A percentile compares a stretch with the other conserved stretches of the same genome.
Evolutionary conservation across 140 eudicot genomes (phyloP).

Genomic region (Senecio squalidus): DNA sequence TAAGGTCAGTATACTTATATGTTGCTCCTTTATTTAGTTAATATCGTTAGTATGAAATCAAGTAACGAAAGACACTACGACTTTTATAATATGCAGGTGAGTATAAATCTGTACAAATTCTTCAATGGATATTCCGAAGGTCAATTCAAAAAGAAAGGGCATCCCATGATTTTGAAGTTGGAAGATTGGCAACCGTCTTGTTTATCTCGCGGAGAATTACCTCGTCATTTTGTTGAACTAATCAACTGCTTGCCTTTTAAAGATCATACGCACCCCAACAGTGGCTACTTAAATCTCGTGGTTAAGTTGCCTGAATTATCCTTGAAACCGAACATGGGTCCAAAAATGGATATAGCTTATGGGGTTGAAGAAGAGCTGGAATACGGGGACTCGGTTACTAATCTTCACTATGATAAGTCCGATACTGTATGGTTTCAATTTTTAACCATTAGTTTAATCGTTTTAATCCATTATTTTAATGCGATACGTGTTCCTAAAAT

Average conservation of each 20-base stretch:
- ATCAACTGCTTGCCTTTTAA: constrained; percentile 49
- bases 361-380: too few species aligned
- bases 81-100: constrained; percentile 33
- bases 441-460: background rate
- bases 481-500: background rate
- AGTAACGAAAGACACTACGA: background rate
- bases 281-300: constrained; percentile 51
- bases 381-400: constrained; percentile 49
- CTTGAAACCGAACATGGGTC: constrained; percentile 61
- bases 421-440: constrained; percentile 51
- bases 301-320: constrained; percentile 32
- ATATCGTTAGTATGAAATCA: too few species aligned
- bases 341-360: constrained; percentile 60
- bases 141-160: constrained; percentile 3
- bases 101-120: constrained; percentile 33
- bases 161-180: constrained; percentile 48
- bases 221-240: constrained; percentile 57
- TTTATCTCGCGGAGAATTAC: constrained; percentile 38
- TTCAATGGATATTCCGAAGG: constrained; percentile 42
- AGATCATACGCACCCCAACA: constrained; percentile 53
- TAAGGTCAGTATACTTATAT: constrained; percentile 31
- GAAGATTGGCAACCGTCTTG: constrained; percentile 65
- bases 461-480: background rate
- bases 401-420: constrained; percentile 61
- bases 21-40: too few species aligned